phyloP scores from a whole-genome alignment of 2,329 filamentous ascomycete genomes.

The Pseudogymnoascus sp. region DNA sequence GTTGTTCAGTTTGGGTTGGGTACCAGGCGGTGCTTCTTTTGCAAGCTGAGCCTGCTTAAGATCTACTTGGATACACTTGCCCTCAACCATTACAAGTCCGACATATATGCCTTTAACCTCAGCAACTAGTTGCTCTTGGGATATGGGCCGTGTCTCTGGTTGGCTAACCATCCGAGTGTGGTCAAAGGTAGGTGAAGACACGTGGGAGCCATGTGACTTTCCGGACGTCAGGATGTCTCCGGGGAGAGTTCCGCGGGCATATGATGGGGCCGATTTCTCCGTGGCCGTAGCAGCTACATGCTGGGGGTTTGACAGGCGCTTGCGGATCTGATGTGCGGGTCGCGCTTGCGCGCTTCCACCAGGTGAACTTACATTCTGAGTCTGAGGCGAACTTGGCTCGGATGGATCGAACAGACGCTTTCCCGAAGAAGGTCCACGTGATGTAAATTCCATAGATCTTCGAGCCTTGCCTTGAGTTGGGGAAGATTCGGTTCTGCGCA shows the following conservation, averaged over 20 bases:
- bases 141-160: constrained; percentile 61
- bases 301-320: background rate
- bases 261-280: background rate
- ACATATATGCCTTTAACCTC: constrained; percentile 82
- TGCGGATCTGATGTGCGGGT: background rate
- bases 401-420: background rate
- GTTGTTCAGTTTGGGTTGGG: constrained; percentile 41
- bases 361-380: background rate
- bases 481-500: background rate
- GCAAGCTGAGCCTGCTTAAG: constrained; percentile 49
- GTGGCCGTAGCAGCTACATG: background rate
- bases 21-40: constrained; percentile 41
- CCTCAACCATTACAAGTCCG: constrained; percentile 78
- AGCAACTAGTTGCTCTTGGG: constrained; percentile 68
- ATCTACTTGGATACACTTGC: constrained; percentile 79
- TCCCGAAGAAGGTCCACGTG: background rate
- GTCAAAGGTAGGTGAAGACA: background rate
- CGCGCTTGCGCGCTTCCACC: background rate
- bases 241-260: background rate
- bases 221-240: background rate
- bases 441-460: background rate
- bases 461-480: background rate
- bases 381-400: background rate
- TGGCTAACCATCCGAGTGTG: constrained; percentile 33
- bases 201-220: background rate